A percentile compares a stretch with the other conserved stretches of the same genome.
These are phyloP conservation scores for Elsinoe arachidis DNA, from an alignment of 2,329 filamentous ascomycete species.

Conservation along the genomic window DNA sequence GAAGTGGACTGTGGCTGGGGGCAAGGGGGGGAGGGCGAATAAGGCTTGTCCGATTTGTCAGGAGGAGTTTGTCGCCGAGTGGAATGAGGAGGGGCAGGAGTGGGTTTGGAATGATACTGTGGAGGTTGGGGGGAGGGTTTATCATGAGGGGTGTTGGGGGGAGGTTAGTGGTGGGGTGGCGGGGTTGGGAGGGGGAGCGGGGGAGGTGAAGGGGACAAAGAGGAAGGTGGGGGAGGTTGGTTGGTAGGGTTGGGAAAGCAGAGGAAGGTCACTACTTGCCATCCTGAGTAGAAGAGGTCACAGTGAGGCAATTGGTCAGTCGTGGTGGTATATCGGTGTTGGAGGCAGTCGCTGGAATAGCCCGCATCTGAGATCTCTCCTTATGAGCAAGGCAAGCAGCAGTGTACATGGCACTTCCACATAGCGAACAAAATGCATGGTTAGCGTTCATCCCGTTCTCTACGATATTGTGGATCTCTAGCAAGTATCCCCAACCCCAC, in stretches of 20 bases:
- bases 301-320: too few species aligned
- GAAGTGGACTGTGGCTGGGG: constrained; percentile 29
- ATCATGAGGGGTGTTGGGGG: constrained; percentile 83
- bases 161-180: constrained; percentile 38
- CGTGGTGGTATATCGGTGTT: not conserved
- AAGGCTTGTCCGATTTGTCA: constrained; percentile 88
- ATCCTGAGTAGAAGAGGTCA: not conserved
- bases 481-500: not conserved
- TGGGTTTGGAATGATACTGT: constrained; percentile 94
- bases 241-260: not conserved
- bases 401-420: not conserved
- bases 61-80: constrained; percentile 86
- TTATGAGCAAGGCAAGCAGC: not conserved
- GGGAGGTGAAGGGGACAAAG: constrained; percentile 20
- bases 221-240: constrained; percentile 14
- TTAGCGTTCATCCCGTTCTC: not conserved
- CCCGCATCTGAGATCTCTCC: not conserved
- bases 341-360: not conserved
- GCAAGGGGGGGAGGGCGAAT: constrained; percentile 58
- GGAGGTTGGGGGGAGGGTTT: constrained; percentile 68
- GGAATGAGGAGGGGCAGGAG: constrained; percentile 87
- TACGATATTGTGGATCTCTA: not conserved
- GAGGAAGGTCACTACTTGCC: too few species aligned
- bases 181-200: constrained; percentile 26
- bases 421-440: not conserved